Evolutionary conservation across 2,329 filamentous ascomycete species (phyloP), one percentile per base, ranked within the genome.

Genomic region (Diaporthe sp.): DNA sequence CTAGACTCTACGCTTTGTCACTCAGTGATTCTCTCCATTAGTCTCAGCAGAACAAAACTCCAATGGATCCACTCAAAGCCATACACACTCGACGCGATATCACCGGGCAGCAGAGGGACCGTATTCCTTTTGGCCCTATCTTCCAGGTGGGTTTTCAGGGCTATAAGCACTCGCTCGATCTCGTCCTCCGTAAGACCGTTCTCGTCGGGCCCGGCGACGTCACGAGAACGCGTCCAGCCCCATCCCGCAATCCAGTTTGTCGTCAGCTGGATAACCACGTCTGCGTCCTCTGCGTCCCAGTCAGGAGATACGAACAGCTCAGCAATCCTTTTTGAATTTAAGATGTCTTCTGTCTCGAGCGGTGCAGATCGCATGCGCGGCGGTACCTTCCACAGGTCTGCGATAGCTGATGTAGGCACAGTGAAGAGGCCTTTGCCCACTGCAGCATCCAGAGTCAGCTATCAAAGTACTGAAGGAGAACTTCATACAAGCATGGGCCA

Each of bases 21-120:
- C 25, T 61, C n/a, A 13, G 58, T 66, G 28, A 66, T 66, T n/a
- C 19, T 33, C 10, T 47, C 40, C 60, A 66, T 66, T 4, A 66
- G 9, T 22, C 42, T 22, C 25, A 66, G 40, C 1, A 66, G 40
- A 45, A 47, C 42, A 13, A 66, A 66, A 47, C 60, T 66, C 42
- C 60, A 47, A 33, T 47, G 28, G 17, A 66, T n/a, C 60, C 40
- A 66, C 60, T 66, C 40, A 33, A 66, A 66, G 28, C 60, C 60
- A n/a, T 47, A 66, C 8, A 66, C 40, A 47, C 60, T 66, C 17
- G 40, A 13, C 12, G 47, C n/a, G 3, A 66, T 66, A n/a, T 66
- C 25, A 12, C 40, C 60, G 42, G 60, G 60, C 0, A 66, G 60
- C 25, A 66, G 7, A 12, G 60, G 40, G 17, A 47, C 60, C 28